phyloP scores from a whole-genome alignment of 768 basidiomycete genomes.

The Agaricus subrufescens region DNA sequence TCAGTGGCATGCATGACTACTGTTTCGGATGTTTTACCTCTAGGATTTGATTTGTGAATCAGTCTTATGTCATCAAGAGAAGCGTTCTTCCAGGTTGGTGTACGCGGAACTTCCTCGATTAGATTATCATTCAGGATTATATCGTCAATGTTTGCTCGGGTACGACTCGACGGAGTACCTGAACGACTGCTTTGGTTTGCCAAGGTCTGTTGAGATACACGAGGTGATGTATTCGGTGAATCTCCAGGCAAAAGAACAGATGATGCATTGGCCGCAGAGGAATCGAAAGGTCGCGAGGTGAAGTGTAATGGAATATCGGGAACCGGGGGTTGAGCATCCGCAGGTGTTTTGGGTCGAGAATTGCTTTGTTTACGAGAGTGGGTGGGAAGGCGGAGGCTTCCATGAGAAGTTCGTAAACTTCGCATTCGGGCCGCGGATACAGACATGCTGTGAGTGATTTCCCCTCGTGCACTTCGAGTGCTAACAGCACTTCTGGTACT shows the following conservation, averaged over 20 bases:
- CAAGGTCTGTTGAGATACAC: not conserved
- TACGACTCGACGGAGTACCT: not conserved
- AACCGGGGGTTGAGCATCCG: slow-evolving; percentile 26
- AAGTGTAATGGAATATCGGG: slow-evolving; percentile 30
- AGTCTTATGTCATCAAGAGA: slow-evolving; percentile 10
- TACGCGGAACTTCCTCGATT: slow-evolving; percentile 6
- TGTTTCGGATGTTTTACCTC: not conserved
- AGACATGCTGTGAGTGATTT: slow-evolving; percentile 31
- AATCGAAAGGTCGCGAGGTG: slow-evolving; percentile 12
- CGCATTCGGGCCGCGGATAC: slow-evolving; percentile 64
- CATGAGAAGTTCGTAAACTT: slow-evolving; percentile 58
- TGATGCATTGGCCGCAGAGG: slow-evolving; percentile 18
- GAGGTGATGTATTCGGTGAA: slow-evolving; percentile 2
- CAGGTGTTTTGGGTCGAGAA: slow-evolving; percentile 16
- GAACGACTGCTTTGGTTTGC: not conserved
- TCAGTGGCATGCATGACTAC: too few relatives aligned
- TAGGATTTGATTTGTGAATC: not conserved
- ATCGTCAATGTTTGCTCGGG: slow-evolving; percentile 5
- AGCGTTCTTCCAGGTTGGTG: slow-evolving; percentile 2
- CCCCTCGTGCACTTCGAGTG: slow-evolving; percentile 19
- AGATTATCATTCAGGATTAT: slow-evolving; percentile 7
- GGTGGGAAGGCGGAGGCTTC: slow-evolving; percentile 59
- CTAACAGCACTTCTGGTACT: slow-evolving; percentile 33
- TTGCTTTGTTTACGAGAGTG: slow-evolving; percentile 18
- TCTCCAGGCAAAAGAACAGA: slow-evolving; percentile 17